phyloP scores from a whole-genome alignment of 768 basidiomycete genomes.

The Amanita pallidorosea region DNA sequence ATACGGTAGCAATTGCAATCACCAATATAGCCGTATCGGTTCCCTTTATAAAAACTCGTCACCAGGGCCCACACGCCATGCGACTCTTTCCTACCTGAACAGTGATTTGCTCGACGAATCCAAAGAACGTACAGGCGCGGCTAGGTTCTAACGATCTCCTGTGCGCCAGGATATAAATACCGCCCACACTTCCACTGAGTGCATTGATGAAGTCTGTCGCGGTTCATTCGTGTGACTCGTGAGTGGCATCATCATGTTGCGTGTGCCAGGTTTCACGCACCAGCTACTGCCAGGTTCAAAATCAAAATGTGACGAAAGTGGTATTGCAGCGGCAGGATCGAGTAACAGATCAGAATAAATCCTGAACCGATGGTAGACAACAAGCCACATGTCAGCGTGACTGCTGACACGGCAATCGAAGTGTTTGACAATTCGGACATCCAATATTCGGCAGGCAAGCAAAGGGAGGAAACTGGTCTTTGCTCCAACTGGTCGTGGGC shows the following conservation, averaged over 20 bases:
- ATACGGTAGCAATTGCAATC: slow-evolving; percentile 10
- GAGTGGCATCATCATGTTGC: not conserved
- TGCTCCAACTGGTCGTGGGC: not conserved
- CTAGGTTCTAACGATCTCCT: not conserved
- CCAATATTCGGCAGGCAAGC: not conserved
- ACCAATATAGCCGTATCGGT: slow-evolving; percentile 10
- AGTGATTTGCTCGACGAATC: not conserved
- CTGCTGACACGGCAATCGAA: not conserved
- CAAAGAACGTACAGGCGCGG: not conserved
- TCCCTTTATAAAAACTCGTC: slow-evolving; percentile 4
- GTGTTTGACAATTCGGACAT: not conserved
- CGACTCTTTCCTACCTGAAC: not conserved
- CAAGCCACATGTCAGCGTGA: slow-evolving; percentile 7
- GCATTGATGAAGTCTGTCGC: slow-evolving; percentile 8
- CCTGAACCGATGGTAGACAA: slow-evolving; percentile 8
- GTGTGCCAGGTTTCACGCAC: slow-evolving; percentile 1
- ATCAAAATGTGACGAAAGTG: slow-evolving; percentile 11
- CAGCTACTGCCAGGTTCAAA: slow-evolving; percentile 8
- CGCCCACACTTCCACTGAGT: slow-evolving; percentile 6
- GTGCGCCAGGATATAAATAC: slow-evolving; percentile 6
- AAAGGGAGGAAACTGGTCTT: not conserved
- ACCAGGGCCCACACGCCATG: too few relatives aligned
- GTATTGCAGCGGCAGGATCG: slow-evolving; percentile 4
- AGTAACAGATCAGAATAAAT: slow-evolving; percentile 10
- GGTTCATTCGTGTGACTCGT: not conserved